Conservation (phyloP, 768 basidiomycete species). For the Suillus variegatus region DNA sequence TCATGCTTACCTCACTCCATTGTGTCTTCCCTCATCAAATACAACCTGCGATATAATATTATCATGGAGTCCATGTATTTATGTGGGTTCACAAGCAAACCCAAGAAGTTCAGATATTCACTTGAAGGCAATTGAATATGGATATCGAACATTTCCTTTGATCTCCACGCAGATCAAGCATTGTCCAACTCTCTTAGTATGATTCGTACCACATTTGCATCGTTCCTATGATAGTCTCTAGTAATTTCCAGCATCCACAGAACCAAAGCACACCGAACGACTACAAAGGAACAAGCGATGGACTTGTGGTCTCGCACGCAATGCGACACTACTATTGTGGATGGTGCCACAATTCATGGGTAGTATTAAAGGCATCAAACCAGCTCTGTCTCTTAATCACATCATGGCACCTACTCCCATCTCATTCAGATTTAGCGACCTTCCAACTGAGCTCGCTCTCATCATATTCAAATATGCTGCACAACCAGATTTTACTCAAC, state of each 20-base stretch:
- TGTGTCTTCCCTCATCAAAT: too few species aligned
- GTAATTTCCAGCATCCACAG: not conserved
- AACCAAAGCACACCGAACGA: not conserved
- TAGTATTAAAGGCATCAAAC: not conserved
- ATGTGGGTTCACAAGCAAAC: too few species aligned
- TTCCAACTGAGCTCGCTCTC: constrained; percentile 39
- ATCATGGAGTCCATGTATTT: too few species aligned
- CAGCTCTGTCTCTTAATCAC: not conserved
- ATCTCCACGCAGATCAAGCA: too few species aligned
- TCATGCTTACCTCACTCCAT: too few species aligned
- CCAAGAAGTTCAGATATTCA: too few species aligned
- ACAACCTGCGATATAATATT: too few species aligned
- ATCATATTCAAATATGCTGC: constrained; percentile 35
- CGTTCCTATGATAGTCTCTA: not conserved
- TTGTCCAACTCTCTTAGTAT: too few species aligned
- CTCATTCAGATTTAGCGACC: constrained; percentile 20
- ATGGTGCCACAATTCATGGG: not conserved
- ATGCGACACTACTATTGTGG: not conserved
- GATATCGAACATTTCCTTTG: too few species aligned
- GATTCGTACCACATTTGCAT: not conserved
- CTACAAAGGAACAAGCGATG: not conserved
- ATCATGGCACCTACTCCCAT: constrained; percentile 2
- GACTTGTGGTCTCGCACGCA: constrained; percentile 12
- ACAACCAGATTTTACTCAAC: constrained; percentile 18
- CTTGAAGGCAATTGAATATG: too few species aligned